Evolutionary conservation across 192 early-diverging fungal genomes (phyloP), one percentile per base, ranked within the genome.

Genomic region (Linnemannia exigua): DNA sequence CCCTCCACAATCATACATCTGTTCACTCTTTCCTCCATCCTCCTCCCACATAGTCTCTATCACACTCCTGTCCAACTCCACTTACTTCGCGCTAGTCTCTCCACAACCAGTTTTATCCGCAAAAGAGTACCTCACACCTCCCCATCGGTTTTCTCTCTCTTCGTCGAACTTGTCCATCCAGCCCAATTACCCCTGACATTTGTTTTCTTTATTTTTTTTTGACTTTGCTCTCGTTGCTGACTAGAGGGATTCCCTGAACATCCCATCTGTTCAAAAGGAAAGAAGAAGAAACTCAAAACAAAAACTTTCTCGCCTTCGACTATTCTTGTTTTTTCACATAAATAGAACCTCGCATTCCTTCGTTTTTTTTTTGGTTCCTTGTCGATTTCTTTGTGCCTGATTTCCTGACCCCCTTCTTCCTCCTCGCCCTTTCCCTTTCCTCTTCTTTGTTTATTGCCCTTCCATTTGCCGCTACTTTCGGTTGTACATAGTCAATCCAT

Each of bases 401-500:
- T 63, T 63, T 63, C 58, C 28, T 63, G 58, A 63, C 58, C 58
- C 58, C 58, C 58, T 63, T 15, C 28, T 44, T 31, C 22, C 28
- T 22, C 31, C 15, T 25, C 12, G 2, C 28, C 52, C 12, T 9
- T 12, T 9, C 7, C 54, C 54, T 25, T 50, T 35, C 37, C 17
- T 51, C 35, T 50, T 48, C 44, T 67, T 25, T 28, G 74, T 67
- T n/a, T 50, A 69, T 69, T 14, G 15, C 36, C 67, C 38, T n/a
- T 33, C 38, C 8, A n/a, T 33, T 70, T 20, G 20, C 68, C 36
- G 33, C 67, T 69, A 38, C 58, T 41, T n/a, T 22, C 37, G 67
- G 68, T 70, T 70, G 68, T 70, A 70, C 35, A 70, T 70, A 70
- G 25, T 37, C 67, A 37, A 68, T 35, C 68, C 68, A 44, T 44